Evolutionary conservation across 2,329 filamentous ascomycete species (phyloP), one percentile per base, ranked within the genome.

Genomic region (Zymoseptoria crescenta): DNA sequence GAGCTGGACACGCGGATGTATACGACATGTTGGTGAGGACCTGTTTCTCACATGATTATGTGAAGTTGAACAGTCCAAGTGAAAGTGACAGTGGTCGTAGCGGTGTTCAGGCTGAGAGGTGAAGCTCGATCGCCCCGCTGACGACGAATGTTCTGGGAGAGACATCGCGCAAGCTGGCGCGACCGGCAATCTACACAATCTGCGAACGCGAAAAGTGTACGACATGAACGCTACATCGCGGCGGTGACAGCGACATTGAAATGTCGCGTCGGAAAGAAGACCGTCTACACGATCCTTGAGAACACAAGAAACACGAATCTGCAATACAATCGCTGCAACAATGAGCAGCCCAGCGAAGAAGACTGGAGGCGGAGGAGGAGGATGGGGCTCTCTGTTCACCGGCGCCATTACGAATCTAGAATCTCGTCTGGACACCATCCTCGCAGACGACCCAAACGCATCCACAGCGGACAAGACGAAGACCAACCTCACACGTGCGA

Each of bases 361-460:
- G 35, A 45, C 35, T 16, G 35, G 35, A 13, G 35, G 35, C 13
- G 35, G 35, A 13, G 62, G 62, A 51, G 67, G 65, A 49, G 70
- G 74, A 65, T 77, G 75, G 75, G 74, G 75, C 57, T 74, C 73
- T 30, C 87, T 96, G 72, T 81, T 96, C 61, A 89, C 91, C 65
- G 90, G 93, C 74, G 92, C 93, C 64, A 91, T 97, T 61, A 91
- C 92, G 57, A 92, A 92, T 61, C 88, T 99, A 59, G 94, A 99
- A 77, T 95, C 92, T 60, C 86, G 89, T 50, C 83, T 99, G 60
- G 94, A 99, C 74, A 92, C 84, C 54, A 96, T 99, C 59, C 82
- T 99, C 61, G 86, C 91, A 56, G 92, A 96, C 65, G 86, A 89
- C 57, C 85, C 87, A 50, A 83, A 83, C 53, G 73, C 74, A 30